Base-by-base conservation (phyloP, 2,329 filamentous ascomycete genomes). In the Acrodontium crateriforme region DNA sequence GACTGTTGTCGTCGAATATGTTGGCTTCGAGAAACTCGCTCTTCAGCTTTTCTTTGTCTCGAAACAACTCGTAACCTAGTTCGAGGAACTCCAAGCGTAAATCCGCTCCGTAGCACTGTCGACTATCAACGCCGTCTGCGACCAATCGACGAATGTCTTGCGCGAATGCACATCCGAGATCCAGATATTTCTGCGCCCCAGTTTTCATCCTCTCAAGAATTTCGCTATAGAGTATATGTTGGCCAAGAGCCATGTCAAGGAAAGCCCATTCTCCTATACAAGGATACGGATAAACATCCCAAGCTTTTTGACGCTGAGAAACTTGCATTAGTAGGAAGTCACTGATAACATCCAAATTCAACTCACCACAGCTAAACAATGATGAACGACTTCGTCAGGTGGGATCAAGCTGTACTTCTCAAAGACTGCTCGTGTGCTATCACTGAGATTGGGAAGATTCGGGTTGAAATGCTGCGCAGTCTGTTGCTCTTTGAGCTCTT, bases 161-260 rank as follows among this genome's bases (percentile, higher is more conserved):
- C 0, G 46, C 55, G 16, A 58, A 48, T 33, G 53, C 55, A 19
- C 54, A 58, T 4, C 55, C 56, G 2, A 59, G 33, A 31, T 60
- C 56, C 10, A 59, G 44, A 4, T 57, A 40, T 7, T 36, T 49
- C 27, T 56, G 52, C 4, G 39, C 24, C 24, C 58, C 31, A 10
- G 29, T 34, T 23, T 42, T 34, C 37, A 46, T 25, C 13, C 38
- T 32, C 9, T 33, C 16, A 3, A 53, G 30, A 6, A 52, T 39
- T 17, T 43, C 37, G 9, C 32, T 26, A 19, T 52, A 53, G 16
- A 35, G 24, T 2, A 35, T 28, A 12, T 40, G 37, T 9, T 31
- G 22, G 8, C 32, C 35, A 7, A 52, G 36, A 27, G 35, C 35
- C 16, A 31, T 17, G 8, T 36, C 19, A 8, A 38, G 30, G 30